Evolutionary conservation across 345 rosid genomes (phyloP).

Genomic region (Ceriops tagal): DNA sequence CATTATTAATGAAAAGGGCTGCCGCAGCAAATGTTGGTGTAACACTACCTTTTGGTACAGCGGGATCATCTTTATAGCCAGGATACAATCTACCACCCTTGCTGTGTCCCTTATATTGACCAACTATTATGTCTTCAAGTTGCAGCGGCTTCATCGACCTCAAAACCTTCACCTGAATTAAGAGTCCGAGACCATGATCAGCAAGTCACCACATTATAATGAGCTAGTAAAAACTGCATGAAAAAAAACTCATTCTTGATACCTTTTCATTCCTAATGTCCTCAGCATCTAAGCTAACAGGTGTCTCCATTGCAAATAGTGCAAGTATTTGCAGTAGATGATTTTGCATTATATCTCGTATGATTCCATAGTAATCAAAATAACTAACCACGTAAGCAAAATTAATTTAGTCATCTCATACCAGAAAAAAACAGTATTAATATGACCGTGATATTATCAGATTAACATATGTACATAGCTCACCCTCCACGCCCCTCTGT

Average conservation of each 20-base stretch:
- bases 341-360: conserved; percentile 91
- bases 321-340: conserved; percentile 90
- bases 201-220: background rate
- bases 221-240: background rate
- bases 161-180: conserved; percentile 73
- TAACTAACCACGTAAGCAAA: conserved; percentile 38
- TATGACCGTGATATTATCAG: background rate
- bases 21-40: conserved; percentile 95
- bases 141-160: conserved; percentile 76
- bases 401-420: conserved; percentile 1
- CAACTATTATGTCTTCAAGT: conserved; percentile 71
- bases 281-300: conserved; percentile 94
- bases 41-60: conserved; percentile 62
- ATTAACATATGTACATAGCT: conserved; percentile 17
- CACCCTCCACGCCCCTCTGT: conserved; percentile 96
- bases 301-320: conserved; percentile 97
- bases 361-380: conserved; percentile 84
- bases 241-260: conserved; percentile 1
- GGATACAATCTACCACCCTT: conserved; percentile 53
- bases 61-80: conserved; percentile 73
- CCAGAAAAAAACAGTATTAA: background rate
- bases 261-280: conserved; percentile 93
- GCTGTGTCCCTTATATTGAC: conserved; percentile 86
- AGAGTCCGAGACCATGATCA: background rate
- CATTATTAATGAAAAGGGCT: conserved; percentile 79